A percentile compares a stretch with the other conserved stretches of the same genome.
phyloP scores from a whole-genome alignment of 768 basidiomycete species.

The Suillus plorans region DNA sequence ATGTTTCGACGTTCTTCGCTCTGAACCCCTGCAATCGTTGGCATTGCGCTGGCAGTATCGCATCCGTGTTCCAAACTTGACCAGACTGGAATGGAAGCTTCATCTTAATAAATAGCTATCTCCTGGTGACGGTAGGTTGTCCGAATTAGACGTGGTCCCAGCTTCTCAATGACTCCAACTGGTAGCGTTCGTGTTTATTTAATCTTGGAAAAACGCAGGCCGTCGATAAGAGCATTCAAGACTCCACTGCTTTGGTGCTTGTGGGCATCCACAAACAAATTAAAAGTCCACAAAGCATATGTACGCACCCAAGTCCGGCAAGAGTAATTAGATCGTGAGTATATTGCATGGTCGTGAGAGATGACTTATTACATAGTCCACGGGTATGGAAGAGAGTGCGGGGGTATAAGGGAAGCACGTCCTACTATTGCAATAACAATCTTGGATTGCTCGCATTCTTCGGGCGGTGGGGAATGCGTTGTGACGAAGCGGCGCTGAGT shows the following conservation, averaged over 20 bases:
- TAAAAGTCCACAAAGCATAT: background rate
- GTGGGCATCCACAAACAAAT: background rate
- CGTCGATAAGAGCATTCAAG: background rate
- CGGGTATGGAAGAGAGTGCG: background rate
- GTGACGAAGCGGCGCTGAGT: slow-evolving; percentile 32
- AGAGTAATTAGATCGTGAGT: slow-evolving; percentile 1
- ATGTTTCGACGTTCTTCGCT: background rate
- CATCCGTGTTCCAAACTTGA: background rate
- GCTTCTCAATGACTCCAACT: background rate
- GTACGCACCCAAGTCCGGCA: background rate
- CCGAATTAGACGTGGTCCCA: background rate
- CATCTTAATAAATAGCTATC: background rate
- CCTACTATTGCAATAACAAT: slow-evolving; percentile 14
- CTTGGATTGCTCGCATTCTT: slow-evolving; percentile 13
- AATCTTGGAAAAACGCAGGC: background rate
- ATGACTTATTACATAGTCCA: slow-evolving; percentile 3
- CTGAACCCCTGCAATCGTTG: background rate
- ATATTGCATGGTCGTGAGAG: background rate
- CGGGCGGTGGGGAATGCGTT: slow-evolving; percentile 33
- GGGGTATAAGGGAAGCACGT: background rate
- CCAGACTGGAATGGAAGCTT: background rate
- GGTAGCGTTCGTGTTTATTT: background rate
- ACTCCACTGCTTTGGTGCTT: background rate
- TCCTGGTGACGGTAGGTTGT: background rate
- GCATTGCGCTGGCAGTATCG: background rate